A percentile compares a stretch with the other conserved stretches of the same genome.
Evolutionary conservation across 2,329 filamentous ascomycete species (phyloP).

Genomic region (Aspergillus arachidicola): DNA sequence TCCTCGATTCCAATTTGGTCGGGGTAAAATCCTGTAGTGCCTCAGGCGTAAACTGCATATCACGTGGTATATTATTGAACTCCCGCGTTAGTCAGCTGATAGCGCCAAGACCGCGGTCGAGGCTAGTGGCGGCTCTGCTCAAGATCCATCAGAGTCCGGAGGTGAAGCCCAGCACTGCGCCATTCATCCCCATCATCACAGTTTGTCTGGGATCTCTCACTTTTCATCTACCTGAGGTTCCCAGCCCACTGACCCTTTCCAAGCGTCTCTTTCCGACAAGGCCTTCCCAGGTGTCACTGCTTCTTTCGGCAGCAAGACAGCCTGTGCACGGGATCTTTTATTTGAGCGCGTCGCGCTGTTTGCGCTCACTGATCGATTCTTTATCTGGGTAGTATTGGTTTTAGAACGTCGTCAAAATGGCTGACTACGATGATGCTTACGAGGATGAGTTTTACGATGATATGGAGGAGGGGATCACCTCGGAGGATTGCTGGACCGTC

Average conservation of each 20-base stretch:
- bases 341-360: conserved; percentile 30
- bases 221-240: conserved; percentile 31
- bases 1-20: neutral
- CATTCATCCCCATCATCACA: conserved; percentile 29
- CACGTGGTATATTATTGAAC: conserved; percentile 24
- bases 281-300: conserved; percentile 11
- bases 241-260: conserved; percentile 20
- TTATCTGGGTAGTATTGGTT: conserved; percentile 10
- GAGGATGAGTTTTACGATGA: conserved; percentile 70
- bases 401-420: conserved; percentile 46
- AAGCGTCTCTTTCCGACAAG: neutral
- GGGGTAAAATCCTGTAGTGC: neutral
- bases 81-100: conserved; percentile 15
- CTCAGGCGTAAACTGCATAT: conserved; percentile 4
- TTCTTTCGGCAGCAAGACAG: conserved; percentile 14
- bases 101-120: conserved; percentile 26
- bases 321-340: conserved; percentile 23
- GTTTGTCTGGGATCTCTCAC: conserved; percentile 26
- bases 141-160: conserved; percentile 33
- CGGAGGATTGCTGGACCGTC: conserved; percentile 97
- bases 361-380: conserved; percentile 21
- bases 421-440: conserved; percentile 65
- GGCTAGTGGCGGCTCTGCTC: conserved; percentile 36
- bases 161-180: conserved; percentile 24
- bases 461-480: conserved; percentile 75